Evolutionary conservation across 2,329 filamentous ascomycete species (phyloP).

Genomic region (Aschersonia sp.): DNA sequence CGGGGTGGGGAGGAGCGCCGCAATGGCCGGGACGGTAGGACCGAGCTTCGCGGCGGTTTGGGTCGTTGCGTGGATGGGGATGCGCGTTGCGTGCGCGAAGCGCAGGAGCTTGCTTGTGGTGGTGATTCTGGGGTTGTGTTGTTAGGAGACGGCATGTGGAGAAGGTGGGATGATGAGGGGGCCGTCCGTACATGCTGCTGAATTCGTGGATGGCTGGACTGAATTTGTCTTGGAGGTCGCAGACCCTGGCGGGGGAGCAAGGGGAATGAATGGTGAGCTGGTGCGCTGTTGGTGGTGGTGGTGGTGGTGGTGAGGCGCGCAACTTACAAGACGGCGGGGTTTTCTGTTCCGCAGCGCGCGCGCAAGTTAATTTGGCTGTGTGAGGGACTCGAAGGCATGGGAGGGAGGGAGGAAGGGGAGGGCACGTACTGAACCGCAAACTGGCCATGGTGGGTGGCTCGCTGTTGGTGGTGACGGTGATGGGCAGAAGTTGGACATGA

Average conservation of each 20-base stretch:
- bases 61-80: conserved; percentile 77
- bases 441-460: no score
- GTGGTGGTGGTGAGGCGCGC: background rate
- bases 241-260: conserved; percentile 45
- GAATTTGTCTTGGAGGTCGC: conserved; percentile 93
- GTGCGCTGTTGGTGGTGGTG: no score
- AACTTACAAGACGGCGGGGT: conserved; percentile 34
- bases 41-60: conserved; percentile 71
- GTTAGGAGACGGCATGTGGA: background rate
- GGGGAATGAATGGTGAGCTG: no score
- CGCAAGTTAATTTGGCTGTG: no score
- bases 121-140: conserved; percentile 32
- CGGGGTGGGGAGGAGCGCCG: conserved; percentile 34
- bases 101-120: conserved; percentile 56
- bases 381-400: background rate
- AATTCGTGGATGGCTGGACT: conserved; percentile 72
- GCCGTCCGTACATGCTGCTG: conserved; percentile 52
- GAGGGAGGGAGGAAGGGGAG: background rate
- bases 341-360: conserved; percentile 17
- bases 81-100: conserved; percentile 48
- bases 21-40: conserved; percentile 61
- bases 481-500: no score
- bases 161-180: background rate
- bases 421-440: background rate
- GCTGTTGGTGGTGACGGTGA: no score